These are phyloP conservation scores for Boehmeria nivea DNA, from an alignment of 306 rosid species.

Conservation along the genomic window DNA sequence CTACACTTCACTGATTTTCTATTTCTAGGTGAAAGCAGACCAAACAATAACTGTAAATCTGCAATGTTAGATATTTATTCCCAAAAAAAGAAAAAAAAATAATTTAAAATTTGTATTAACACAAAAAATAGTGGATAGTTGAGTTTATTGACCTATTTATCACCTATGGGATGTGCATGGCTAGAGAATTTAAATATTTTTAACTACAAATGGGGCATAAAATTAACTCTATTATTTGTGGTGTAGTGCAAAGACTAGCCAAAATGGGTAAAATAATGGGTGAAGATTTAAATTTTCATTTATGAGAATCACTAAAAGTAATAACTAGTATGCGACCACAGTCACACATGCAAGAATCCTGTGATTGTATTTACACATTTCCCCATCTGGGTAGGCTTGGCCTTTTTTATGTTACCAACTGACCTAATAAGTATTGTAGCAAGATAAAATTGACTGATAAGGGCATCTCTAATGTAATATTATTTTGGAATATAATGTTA, in stretches of 20 bases:
- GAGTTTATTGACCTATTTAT: neutral
- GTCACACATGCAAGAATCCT: conserved; percentile 40
- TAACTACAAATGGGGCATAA: neutral
- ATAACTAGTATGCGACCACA: conserved; percentile 3
- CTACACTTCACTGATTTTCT: neutral
- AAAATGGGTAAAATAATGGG: conserved; percentile 27
- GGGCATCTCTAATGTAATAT: too few species aligned
- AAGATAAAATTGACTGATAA: too few species aligned
- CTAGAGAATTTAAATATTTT: neutral
- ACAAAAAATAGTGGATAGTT: too few species aligned
- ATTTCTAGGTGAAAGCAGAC: neutral
- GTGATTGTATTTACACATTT: conserved; percentile 60
- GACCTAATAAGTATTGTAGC: too few species aligned
- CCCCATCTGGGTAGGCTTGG: conserved; percentile 20
- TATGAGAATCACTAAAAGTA: conserved; percentile 35
- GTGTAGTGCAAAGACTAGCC: too few species aligned
- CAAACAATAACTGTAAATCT: neutral
- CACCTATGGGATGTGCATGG: neutral
- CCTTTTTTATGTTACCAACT: conserved; percentile 11
- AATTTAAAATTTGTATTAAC: too few species aligned
- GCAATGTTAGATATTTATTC: too few species aligned
- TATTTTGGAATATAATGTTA: too few species aligned
- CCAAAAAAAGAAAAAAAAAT: too few species aligned
- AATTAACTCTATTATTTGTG: neutral
- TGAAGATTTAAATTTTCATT: conserved; percentile 44